phyloP scores from a whole-genome alignment of 2,329 filamentous ascomycete genomes.

The Lachnellula occidentalis region DNA sequence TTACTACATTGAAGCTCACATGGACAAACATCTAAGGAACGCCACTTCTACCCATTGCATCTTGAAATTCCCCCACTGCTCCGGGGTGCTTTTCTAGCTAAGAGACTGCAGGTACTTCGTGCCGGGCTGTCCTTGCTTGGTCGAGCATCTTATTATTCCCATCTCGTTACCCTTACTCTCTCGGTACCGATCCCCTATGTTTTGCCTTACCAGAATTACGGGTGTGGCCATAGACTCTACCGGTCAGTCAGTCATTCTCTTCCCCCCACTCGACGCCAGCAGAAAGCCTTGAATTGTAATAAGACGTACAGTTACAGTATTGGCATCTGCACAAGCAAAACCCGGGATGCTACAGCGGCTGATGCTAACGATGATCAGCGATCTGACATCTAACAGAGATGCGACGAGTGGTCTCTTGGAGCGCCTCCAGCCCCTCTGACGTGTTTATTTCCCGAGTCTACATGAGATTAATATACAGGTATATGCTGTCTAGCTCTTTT shows the following conservation, averaged over 20 bases:
- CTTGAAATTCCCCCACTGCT: not conserved
- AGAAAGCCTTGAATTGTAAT: not conserved
- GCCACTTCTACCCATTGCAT: not conserved
- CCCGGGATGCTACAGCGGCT: not conserved
- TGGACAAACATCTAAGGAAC: not conserved
- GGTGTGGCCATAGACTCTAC: not conserved
- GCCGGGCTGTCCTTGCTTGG: too few species aligned
- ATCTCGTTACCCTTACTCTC: not conserved
- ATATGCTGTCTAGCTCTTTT: not conserved
- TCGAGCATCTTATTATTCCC: too few species aligned
- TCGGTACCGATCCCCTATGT: not conserved
- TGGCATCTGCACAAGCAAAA: not conserved
- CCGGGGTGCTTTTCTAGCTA: not conserved
- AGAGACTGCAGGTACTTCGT: too few species aligned
- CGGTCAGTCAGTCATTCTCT: not conserved
- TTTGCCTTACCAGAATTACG: not conserved
- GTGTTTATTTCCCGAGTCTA: not conserved
- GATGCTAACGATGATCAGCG: constrained; percentile 18
- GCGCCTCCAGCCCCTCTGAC: not conserved
- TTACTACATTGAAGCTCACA: not conserved
- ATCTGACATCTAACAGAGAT: constrained; percentile 5
- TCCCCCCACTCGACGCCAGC: not conserved
- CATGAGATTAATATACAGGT: not conserved
- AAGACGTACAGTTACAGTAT: not conserved
- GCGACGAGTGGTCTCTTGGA: not conserved